These are phyloP conservation scores for Bipolaris zeicola DNA, from an alignment of 2,329 filamentous ascomycete genomes.

Conservation along the genomic window DNA sequence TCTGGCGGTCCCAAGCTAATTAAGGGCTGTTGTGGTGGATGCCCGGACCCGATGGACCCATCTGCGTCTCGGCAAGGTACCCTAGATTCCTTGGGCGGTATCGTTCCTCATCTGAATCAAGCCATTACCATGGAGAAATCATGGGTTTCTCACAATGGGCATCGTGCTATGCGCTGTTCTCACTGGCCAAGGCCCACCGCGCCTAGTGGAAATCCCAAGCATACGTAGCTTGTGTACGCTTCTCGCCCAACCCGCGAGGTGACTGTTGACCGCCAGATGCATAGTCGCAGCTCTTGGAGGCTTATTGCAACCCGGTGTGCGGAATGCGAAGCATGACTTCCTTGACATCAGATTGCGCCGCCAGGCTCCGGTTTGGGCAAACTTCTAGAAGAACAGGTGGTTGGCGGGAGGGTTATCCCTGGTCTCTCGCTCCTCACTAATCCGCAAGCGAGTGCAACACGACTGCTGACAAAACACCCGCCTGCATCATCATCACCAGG, in stretches of 20 bases:
- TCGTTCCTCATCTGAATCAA: conserved; percentile 14
- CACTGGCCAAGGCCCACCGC: background rate
- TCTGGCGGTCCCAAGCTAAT: conserved; percentile 24
- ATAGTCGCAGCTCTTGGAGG: background rate
- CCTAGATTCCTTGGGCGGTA: conserved; percentile 2
- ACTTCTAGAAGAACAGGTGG: conserved; percentile 30
- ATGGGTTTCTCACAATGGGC: background rate
- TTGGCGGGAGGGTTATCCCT: conserved; percentile 13
- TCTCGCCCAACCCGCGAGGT: too few species aligned
- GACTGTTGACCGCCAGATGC: conserved; percentile 3
- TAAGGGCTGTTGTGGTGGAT: conserved; percentile 18
- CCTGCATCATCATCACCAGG: conserved; percentile 10
- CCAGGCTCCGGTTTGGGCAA: conserved; percentile 23
- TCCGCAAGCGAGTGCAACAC: conserved; percentile 27
- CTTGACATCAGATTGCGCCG: conserved; percentile 4
- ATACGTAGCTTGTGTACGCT: background rate
- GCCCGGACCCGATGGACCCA: background rate
- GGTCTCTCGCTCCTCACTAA: conserved; percentile 22
- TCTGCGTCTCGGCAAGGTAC: background rate
- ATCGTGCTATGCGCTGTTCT: background rate
- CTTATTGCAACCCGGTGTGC: background rate
- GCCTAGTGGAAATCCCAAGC: background rate
- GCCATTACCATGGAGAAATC: background rate
- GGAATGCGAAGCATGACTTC: background rate
- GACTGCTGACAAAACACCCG: conserved; percentile 40